A percentile compares a stretch with the other conserved stretches of the same genome.
phyloP scores from a whole-genome alignment of 2,329 filamentous ascomycete species.

The Arthrinium phaeospermum region DNA sequence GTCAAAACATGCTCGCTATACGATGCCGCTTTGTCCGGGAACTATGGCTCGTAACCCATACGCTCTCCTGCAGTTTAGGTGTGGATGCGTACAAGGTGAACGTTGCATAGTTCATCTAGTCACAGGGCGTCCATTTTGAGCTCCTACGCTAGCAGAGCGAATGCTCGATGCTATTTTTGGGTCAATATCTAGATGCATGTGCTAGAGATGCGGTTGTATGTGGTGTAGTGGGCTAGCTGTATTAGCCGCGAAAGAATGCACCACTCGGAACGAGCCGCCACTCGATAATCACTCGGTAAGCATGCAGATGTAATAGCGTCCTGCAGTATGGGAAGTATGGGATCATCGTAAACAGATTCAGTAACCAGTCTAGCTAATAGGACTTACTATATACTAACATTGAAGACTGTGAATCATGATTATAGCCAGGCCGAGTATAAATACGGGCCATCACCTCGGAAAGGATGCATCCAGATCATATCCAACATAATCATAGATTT shows the following conservation, averaged over 20 bases:
- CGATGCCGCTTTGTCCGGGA: background rate
- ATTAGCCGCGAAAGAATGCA: conserved; percentile 1
- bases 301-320: background rate
- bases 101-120: background rate
- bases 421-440: background rate
- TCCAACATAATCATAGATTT: background rate
- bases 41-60: background rate
- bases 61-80: background rate
- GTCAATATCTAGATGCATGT: conserved; percentile 2
- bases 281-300: background rate
- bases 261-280: background rate
- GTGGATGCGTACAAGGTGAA: background rate
- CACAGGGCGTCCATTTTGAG: background rate
- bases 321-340: background rate
- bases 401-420: background rate
- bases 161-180: conserved; percentile 9
- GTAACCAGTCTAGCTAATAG: background rate
- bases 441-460: background rate
- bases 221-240: background rate
- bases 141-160: background rate
- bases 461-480: background rate
- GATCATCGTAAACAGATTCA: background rate
- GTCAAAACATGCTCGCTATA: background rate
- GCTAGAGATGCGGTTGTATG: background rate
- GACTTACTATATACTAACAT: conserved; percentile 4